Base-by-base conservation (phyloP, 1,139 yeast species). In the Taphrina communis region DNA sequence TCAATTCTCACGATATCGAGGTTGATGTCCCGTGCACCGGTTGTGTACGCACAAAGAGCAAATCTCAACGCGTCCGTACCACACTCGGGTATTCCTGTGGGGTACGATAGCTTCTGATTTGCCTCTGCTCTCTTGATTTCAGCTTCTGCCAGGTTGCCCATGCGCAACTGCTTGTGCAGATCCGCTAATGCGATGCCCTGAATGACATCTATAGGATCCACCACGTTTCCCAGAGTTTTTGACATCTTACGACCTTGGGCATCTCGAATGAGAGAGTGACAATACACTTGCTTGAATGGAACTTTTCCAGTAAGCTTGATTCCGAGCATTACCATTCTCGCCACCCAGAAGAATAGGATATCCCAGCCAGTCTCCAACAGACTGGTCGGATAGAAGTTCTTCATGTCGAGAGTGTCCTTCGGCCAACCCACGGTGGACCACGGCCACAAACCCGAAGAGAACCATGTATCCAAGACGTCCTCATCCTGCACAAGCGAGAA, bases 221-320 rank as follows among this genome's bases (percentile, higher is more conserved):
- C 82, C 72, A 94, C 99, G 76, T 94, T 94, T 81, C 99, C 99
- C 75, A 94, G 84, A 70, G 97, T 91, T 82, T 94, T 94, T 73
- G 98, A 93, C 98, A 93, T 94, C 82, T 94, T 94, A 80, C 99
- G 89, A 74, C 99, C 99, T 81, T 94, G 99, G 69, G 99, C 97
- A 80, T 94, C 99, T 82, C 99, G 92, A 65, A 94, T 97, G 79
- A 94, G 88, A 25, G 99, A 93, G 79, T 94, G 99, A 80, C 99
- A 94, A 86, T 92, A 94, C 36, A 94, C 98, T 81, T 94, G 98
- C 75, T 86, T 88, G 84, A 94, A 94, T 71, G 99, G 99, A 72
- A 91, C 85, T 71, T 88, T 83, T 66, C 97, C 98, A 46, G 97
- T 90, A 79, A 94, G 84, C 81, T 93, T 92, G 76, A 91, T 79